phyloP scores from a whole-genome alignment of 2,329 filamentous ascomycete species.

The Byssothecium circinans region DNA sequence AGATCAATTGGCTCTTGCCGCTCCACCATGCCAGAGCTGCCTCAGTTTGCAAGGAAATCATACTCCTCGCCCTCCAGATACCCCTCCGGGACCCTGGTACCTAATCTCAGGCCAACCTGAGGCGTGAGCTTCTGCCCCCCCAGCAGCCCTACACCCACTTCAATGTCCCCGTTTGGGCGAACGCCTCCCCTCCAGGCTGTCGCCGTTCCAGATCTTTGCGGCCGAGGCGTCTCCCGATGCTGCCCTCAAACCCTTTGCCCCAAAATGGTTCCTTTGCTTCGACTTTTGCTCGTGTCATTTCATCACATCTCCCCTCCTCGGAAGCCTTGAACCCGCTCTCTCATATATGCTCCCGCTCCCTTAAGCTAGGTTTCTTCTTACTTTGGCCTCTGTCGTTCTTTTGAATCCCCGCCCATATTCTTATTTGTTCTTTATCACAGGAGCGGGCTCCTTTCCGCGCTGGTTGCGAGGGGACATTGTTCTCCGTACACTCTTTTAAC shows the following conservation, averaged over 20 bases:
- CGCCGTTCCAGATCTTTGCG: conserved; percentile 46
- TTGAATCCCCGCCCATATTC: conserved; percentile 35
- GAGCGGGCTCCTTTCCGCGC: conserved; percentile 45
- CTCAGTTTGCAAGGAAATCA: conserved; percentile 35
- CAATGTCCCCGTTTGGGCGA: conserved; percentile 41
- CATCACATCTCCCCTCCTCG: conserved; percentile 33
- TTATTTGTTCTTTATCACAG: conserved; percentile 35
- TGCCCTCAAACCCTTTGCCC: conserved; percentile 42
- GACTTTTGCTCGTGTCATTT: conserved; percentile 37
- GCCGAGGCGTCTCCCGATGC: conserved; percentile 45
- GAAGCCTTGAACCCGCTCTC: conserved; percentile 33
- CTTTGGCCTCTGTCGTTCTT: conserved; percentile 45
- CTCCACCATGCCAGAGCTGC: conserved; percentile 20
- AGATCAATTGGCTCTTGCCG: conserved; percentile 16
- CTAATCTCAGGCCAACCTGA: conserved; percentile 14
- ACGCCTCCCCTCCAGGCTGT: conserved; percentile 40
- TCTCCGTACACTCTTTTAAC: conserved; percentile 45
- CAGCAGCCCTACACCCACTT: conserved; percentile 39
- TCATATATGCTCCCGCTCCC: conserved; percentile 41
- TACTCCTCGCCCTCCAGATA: conserved; percentile 27
- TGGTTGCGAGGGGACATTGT: conserved; percentile 42
- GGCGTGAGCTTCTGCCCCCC: conserved; percentile 20
- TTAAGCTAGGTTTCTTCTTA: conserved; percentile 35
- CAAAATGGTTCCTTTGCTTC: conserved; percentile 41
- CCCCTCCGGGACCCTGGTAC: conserved; percentile 16